Evolutionary conservation across 2,329 filamentous ascomycete species (phyloP).

Genomic region (Diaporthe citriasiana): DNA sequence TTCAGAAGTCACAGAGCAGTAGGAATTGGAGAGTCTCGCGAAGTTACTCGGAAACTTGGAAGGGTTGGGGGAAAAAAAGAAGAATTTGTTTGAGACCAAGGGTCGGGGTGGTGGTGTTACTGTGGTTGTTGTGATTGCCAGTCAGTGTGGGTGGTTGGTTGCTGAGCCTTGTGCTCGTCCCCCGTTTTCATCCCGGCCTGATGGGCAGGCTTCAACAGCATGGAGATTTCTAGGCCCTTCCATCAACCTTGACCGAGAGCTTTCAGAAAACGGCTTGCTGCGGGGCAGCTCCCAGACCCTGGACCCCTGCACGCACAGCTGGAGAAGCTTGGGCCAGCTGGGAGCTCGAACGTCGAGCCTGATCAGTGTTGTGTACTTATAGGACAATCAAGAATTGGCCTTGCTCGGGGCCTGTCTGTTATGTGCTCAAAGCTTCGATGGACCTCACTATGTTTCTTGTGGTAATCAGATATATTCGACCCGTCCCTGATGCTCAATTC

Average conservation of each 20-base stretch:
- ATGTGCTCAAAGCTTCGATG: not conserved
- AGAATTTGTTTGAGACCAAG: not conserved
- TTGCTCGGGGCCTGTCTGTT: not conserved
- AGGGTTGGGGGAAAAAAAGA: not conserved
- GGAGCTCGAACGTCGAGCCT: not conserved
- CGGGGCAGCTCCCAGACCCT: constrained; percentile 34
- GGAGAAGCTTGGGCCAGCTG: constrained; percentile 27
- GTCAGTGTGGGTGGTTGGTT: constrained; percentile 26
- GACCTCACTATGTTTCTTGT: not conserved
- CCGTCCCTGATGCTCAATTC: not conserved
- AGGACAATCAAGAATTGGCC: not conserved
- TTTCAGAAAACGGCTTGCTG: constrained; percentile 27
- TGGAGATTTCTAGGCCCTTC: constrained; percentile 43
- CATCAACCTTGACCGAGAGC: constrained; percentile 35
- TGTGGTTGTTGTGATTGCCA: not conserved
- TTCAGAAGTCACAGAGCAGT: not conserved
- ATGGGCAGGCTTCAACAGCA: constrained; percentile 31
- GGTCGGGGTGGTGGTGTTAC: not conserved
- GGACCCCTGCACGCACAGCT: not conserved
- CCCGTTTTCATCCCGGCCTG: constrained; percentile 27
- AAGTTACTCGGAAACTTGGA: not conserved
- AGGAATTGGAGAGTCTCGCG: not conserved
- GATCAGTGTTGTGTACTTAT: too few species aligned
- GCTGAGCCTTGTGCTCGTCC: constrained; percentile 22
- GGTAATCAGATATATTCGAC: not conserved